Evolutionary conservation across 2,329 filamentous ascomycete species (phyloP).

Genomic region (Pseudocercospora fuligena): DNA sequence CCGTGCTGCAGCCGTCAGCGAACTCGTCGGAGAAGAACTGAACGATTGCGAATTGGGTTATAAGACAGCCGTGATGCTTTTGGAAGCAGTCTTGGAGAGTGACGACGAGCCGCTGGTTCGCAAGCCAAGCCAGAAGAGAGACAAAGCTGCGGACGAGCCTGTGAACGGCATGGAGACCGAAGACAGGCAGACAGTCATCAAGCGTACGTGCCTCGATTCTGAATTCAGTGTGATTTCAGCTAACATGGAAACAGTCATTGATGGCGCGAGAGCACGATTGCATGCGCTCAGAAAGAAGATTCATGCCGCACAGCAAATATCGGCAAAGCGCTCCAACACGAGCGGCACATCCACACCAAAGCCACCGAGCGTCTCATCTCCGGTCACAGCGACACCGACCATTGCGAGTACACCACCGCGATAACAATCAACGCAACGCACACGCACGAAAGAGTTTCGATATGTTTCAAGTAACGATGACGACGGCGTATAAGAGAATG

Average conservation of each 20-base stretch:
- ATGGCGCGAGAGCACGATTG: constrained; percentile 50
- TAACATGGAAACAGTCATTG: constrained; percentile 48
- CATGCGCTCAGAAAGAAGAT: constrained; percentile 52
- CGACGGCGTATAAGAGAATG: constrained; percentile 1
- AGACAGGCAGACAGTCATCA: constrained; percentile 73
- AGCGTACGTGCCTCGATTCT: constrained; percentile 55
- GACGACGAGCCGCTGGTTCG: constrained; percentile 64
- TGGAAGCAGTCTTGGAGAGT: constrained; percentile 89
- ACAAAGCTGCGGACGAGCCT: constrained; percentile 51
- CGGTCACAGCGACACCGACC: constrained; percentile 18
- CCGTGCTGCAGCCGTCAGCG: constrained; percentile 88
- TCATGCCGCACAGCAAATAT: constrained; percentile 42
- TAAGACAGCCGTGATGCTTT: constrained; percentile 88
- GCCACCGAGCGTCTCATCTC: constrained; percentile 19
- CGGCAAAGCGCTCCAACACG: constrained; percentile 32
- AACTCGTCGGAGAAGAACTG: constrained; percentile 90
- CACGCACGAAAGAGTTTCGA: neutral
- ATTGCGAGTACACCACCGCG: constrained; percentile 29
- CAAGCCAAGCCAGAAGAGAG: constrained; percentile 52
- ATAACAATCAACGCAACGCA: constrained; percentile 18
- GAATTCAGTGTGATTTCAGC: constrained; percentile 44
- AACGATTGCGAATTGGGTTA: constrained; percentile 90
- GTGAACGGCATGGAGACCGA: constrained; percentile 66
- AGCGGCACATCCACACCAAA: constrained; percentile 30
- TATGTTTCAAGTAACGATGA: constrained; percentile 6